Evolutionary conservation across 2,329 filamentous ascomycete genomes (phyloP).

Genomic region (Trichoderma aggressivum): DNA sequence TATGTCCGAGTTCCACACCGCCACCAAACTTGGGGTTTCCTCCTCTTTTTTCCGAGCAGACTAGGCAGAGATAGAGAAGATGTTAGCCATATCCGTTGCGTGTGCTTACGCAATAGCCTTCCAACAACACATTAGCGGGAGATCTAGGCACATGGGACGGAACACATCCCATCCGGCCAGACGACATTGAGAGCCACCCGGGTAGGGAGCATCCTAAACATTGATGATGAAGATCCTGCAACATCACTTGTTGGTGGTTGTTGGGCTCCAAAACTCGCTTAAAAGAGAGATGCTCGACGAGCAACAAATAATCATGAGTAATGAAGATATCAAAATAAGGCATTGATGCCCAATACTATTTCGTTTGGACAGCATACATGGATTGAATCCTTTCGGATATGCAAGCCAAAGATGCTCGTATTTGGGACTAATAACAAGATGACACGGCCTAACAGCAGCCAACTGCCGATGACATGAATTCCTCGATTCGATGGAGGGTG

Average conservation of each 20-base stretch:
- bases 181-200: not conserved
- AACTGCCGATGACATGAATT: not conserved
- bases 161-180: not conserved
- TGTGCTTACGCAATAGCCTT: not conserved
- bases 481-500: not conserved
- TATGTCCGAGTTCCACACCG: not conserved
- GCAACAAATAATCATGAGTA: not conserved
- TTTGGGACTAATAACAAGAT: not conserved
- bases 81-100: not conserved
- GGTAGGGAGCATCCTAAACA: not conserved
- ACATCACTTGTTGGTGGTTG: not conserved
- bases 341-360: not conserved
- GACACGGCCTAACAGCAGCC: not conserved
- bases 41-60: not conserved
- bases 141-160: not conserved
- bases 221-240: not conserved
- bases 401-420: not conserved
- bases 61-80: not conserved
- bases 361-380: not conserved
- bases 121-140: not conserved
- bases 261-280: not conserved
- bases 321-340: not conserved
- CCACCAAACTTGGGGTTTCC: not conserved
- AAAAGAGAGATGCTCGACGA: not conserved
- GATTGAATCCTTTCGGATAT: not conserved